Conservation (phyloP, 148 eudicot species). For the Rhododendron vialii region DNA sequence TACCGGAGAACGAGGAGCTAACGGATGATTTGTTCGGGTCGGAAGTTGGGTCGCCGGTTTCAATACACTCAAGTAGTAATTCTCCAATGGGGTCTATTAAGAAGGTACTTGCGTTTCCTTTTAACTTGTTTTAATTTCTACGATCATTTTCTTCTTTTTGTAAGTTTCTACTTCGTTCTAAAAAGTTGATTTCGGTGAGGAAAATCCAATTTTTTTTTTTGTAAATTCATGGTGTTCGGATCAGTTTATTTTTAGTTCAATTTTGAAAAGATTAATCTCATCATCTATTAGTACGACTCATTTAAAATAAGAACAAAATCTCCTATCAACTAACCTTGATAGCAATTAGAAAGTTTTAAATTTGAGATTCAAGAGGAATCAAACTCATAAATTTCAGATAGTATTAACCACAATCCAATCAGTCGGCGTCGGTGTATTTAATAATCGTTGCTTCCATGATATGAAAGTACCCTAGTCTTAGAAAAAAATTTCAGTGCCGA, state of each 20-base stretch:
- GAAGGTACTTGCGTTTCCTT: conserved; percentile 35
- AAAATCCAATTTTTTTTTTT: neutral
- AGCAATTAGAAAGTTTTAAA: no score
- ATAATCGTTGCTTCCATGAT: no score
- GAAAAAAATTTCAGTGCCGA: no score
- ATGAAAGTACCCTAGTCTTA: no score
- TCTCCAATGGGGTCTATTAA: conserved; percentile 25
- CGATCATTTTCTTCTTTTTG: neutral
- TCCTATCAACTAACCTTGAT: no score
- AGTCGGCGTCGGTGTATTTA: no score
- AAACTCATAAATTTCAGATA: no score
- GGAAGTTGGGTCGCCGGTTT: conserved; percentile 36
- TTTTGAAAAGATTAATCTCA: no score
- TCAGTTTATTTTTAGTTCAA: neutral
- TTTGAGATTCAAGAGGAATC: no score
- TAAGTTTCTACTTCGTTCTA: neutral
- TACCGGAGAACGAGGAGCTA: conserved; percentile 24
- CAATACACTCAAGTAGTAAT: conserved; percentile 14
- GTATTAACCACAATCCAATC: no score
- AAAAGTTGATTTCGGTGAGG: neutral
- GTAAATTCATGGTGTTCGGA: no score
- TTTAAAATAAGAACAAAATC: no score
- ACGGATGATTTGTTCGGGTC: conserved; percentile 36
- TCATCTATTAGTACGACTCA: neutral
- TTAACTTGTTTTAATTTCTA: neutral